Evolutionary conservation across 495 filamentous ascomycete species (phyloP), one percentile per base, ranked within the genome.

Genomic region (Podospora appendiculata): DNA sequence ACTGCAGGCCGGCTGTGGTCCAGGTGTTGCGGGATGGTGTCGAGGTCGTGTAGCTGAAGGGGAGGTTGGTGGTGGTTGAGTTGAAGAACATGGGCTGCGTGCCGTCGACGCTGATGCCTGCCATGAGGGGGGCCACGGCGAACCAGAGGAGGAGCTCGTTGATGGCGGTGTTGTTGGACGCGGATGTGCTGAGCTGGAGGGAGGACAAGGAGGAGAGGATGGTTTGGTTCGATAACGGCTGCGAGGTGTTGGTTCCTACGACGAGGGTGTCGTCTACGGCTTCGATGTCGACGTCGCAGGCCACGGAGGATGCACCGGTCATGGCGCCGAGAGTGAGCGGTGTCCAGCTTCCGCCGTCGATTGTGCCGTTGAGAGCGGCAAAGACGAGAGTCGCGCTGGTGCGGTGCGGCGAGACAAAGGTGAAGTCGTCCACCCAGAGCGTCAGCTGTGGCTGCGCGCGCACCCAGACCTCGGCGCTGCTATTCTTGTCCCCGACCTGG

Each of bases 91-190:
- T 57, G 44, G 64, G 62, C 14, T 67, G 64, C 4, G 50, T 53
- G 17, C 61, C 64, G 38, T 60, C 59, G 6, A 64, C 53, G 40
- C 55, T 56, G 52, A 45, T 13, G 11, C 55, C 51, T 19, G 53
- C 38, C 9, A 67, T 39, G 18, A 63, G 41, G 6, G 64, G 62
- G 16, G 64, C 52, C 35, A 58, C 51, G 50, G 64, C 53, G 43
- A 67, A 59, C 64, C 64, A 67, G 34, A 65, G 58, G 34, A 65
- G 56, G 33, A 65, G 49, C 35, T 67, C 64, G 48, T 67, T 67
- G 49, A 62, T 53, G 9, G 36, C 39, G 5, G 61, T 57, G 11
- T 50, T n/a, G 1, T 6, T 38, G 32, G 48, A 11, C 25, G 51
- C 45, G 11, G 51, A 41, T 8, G 48, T 6, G 50, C 39, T 55